These are phyloP conservation scores for Thielaviopsis punctulata DNA, from an alignment of 2,329 filamentous ascomycete genomes.

Conservation along the genomic window DNA sequence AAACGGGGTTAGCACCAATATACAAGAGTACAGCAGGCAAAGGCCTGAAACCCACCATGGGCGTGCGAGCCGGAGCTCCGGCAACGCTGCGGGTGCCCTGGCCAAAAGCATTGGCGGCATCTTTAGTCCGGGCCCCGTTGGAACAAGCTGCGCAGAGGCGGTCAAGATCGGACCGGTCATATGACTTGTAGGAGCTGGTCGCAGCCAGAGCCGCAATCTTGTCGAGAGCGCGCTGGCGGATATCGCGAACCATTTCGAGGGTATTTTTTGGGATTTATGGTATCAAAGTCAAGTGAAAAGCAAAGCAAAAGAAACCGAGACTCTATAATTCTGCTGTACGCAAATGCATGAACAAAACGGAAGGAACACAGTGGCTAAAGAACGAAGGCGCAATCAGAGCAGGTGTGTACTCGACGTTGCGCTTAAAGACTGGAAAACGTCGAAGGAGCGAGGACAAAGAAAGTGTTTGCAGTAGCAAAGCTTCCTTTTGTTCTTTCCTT, in stretches of 20 bases:
- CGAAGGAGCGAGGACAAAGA: no score
- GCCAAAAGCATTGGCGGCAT: constrained; percentile 28
- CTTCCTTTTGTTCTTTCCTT: neutral
- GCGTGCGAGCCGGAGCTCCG: constrained; percentile 26
- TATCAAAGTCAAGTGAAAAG: neutral
- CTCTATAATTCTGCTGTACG: no score
- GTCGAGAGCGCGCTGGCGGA: constrained; percentile 45
- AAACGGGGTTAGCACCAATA: neutral
- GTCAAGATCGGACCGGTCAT: constrained; percentile 47
- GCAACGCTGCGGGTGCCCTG: neutral
- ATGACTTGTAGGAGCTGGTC: constrained; percentile 32
- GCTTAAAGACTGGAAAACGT: no score
- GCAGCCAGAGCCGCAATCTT: constrained; percentile 49
- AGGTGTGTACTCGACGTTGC: no score
- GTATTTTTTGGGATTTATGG: neutral
- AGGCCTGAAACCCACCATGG: constrained; percentile 35
- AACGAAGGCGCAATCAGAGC: no score
- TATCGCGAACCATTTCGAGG: constrained; percentile 31
- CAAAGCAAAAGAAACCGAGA: neutral
- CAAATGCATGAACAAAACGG: constrained; percentile 2
- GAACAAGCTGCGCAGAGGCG: constrained; percentile 42
- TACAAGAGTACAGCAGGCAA: neutral
- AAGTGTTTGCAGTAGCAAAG: no score
- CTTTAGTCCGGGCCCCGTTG: constrained; percentile 26
- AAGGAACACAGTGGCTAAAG: no score